Percentiles rank a stretch among this genome's conserved stretches.
phyloP scores from a whole-genome alignment of 768 basidiomycete species.

The Gloeostereum incarnatum region DNA sequence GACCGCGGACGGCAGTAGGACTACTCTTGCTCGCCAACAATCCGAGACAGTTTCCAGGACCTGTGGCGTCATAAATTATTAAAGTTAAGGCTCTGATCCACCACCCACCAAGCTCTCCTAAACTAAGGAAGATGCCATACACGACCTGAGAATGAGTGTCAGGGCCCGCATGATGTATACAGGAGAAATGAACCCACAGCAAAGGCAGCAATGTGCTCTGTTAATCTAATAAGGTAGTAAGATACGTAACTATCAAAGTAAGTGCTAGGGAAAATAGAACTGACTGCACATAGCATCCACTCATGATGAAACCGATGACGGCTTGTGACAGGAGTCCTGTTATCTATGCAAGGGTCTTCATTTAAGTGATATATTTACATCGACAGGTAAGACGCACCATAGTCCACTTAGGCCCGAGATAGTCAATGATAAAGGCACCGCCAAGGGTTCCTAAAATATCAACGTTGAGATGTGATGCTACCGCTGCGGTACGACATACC shows the following conservation, averaged over 20 bases:
- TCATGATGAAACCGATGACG: conserved; percentile 82
- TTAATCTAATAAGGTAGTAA: conserved; percentile 28
- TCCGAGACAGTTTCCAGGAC: conserved; percentile 82
- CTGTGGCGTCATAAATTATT: conserved; percentile 16
- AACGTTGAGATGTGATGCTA: no score
- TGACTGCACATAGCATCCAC: conserved; percentile 59
- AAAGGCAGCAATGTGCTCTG: conserved; percentile 60
- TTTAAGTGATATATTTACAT: conserved; percentile 4
- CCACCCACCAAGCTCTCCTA: conserved; percentile 70
- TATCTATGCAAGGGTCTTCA: conserved; percentile 42
- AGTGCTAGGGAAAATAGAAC: conserved; percentile 7
- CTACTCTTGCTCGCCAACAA: conserved; percentile 79
- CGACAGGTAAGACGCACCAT: conserved; percentile 36
- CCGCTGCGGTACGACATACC: no score
- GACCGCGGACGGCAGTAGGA: conserved; percentile 80
- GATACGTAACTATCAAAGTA: not conserved
- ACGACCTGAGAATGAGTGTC: conserved; percentile 39
- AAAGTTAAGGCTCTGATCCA: not conserved
- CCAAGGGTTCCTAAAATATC: conserved; percentile 56
- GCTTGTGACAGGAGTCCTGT: conserved; percentile 59
- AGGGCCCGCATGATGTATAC: not conserved
- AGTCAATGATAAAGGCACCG: conserved; percentile 72
- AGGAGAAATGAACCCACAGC: conserved; percentile 34
- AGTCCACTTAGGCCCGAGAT: conserved; percentile 64
- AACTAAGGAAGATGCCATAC: conserved; percentile 85